Percentiles rank a stretch among this genome's conserved stretches.
Evolutionary conservation across 176 grass and related monocot genomes (phyloP).

Genomic region (Luzula sylvatica): DNA sequence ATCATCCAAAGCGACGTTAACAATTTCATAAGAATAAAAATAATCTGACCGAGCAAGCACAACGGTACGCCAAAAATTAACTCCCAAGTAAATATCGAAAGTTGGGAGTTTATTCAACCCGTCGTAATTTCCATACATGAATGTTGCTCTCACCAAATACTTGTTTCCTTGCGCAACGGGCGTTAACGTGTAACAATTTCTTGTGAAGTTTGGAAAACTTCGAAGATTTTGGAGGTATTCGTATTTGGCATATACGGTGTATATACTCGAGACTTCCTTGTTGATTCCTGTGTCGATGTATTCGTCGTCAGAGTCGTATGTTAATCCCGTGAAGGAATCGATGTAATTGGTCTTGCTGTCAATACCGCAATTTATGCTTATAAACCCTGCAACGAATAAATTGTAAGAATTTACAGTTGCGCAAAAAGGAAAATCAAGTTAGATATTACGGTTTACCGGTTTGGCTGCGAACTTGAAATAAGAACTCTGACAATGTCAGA

Average conservation of each 20-base stretch:
- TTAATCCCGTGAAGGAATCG: slow-evolving; percentile 17
- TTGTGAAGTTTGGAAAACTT: slow-evolving; percentile 23
- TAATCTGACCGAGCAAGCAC: background rate
- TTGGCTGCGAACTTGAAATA: no score
- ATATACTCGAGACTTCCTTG: slow-evolving; percentile 23
- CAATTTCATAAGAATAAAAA: slow-evolving; percentile 24
- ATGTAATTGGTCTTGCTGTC: slow-evolving; percentile 10
- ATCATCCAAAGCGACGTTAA: slow-evolving; percentile 25
- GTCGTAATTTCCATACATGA: slow-evolving; percentile 42
- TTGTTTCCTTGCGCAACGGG: slow-evolving; percentile 28
- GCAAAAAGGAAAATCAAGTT: no score
- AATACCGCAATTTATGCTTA: slow-evolving; percentile 53
- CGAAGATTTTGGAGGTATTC: background rate
- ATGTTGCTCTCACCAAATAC: slow-evolving; percentile 36
- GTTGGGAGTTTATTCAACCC: slow-evolving; percentile 20
- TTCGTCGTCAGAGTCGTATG: slow-evolving; percentile 41
- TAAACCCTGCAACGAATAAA: slow-evolving; percentile 32
- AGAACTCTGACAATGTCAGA: no score
- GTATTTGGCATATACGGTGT: slow-evolving; percentile 6
- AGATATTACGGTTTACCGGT: no score
- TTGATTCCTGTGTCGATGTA: slow-evolving; percentile 34
- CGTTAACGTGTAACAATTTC: slow-evolving; percentile 41
- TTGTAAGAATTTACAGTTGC: background rate
- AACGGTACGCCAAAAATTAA: slow-evolving; percentile 28
- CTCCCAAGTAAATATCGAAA: slow-evolving; percentile 42